Conservation (phyloP, 257 asterid genomes). For the Solanum virginianum region DNA sequence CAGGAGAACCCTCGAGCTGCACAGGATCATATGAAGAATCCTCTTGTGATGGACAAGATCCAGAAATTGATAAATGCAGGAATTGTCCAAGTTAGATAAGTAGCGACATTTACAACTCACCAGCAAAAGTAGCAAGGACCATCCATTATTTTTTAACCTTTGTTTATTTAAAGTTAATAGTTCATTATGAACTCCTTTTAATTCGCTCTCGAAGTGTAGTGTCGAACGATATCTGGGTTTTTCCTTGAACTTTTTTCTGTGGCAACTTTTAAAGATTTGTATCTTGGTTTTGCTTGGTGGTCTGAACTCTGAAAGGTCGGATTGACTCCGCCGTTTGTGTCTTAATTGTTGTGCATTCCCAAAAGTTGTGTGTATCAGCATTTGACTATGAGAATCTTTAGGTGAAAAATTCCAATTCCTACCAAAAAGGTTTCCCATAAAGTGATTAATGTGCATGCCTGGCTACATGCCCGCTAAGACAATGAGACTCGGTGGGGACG, state of each 20-base stretch:
- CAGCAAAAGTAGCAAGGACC: not conserved
- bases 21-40: constrained; percentile 79
- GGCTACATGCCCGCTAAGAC: too few relatives aligned
- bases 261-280: not conserved
- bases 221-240: not conserved
- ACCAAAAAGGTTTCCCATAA: too few relatives aligned
- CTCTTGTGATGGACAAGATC: constrained; percentile 77
- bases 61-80: constrained; percentile 86
- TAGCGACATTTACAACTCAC: not conserved
- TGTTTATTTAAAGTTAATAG: not conserved
- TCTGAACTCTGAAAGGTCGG: too few relatives aligned
- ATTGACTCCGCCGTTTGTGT: not conserved
- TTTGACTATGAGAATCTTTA: too few relatives aligned
- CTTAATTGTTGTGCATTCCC: too few relatives aligned
- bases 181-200: not conserved
- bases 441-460: too few relatives aligned
- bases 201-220: not conserved
- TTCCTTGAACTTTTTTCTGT: not conserved
- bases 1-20: constrained; percentile 86
- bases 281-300: not conserved
- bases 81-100: constrained; percentile 62
- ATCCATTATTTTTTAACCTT: not conserved
- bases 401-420: too few relatives aligned
- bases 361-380: too few relatives aligned
- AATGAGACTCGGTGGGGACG: too few relatives aligned